A percentile compares a stretch with the other conserved stretches of the same genome.
Conservation (phyloP, 2,329 filamentous ascomycete species). For the Trichoderma simmonsii region DNA sequence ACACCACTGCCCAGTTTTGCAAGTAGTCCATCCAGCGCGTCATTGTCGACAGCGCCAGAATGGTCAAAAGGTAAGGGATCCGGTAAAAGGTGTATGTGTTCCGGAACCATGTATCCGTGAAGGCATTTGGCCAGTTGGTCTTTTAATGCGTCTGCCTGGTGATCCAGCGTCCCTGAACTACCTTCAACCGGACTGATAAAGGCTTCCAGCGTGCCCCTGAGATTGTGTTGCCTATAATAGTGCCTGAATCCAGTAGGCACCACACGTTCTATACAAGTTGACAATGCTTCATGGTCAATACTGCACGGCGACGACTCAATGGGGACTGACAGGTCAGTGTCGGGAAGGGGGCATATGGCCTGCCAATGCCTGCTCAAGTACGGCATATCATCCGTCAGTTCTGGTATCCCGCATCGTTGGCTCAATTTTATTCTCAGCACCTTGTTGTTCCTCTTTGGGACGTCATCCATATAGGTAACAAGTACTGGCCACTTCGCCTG, state of each 20-base stretch:
- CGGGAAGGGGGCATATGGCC: conserved; percentile 46
- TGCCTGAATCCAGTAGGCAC: conserved; percentile 22
- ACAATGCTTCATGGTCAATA: conserved; percentile 31
- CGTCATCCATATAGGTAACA: conserved; percentile 53
- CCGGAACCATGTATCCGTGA: conserved; percentile 40
- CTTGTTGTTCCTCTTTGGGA: conserved; percentile 57
- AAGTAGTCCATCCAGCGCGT: conserved; percentile 34
- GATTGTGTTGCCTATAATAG: conserved; percentile 18
- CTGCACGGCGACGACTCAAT: conserved; percentile 38
- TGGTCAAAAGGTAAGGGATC: conserved; percentile 34
- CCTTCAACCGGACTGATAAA: conserved; percentile 25
- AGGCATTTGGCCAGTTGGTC: conserved; percentile 18
- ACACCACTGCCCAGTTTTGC: conserved; percentile 25
- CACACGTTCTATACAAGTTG: conserved; percentile 24
- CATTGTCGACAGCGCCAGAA: conserved; percentile 34
- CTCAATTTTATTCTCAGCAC: conserved; percentile 52
- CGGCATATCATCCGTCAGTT: conserved; percentile 43
- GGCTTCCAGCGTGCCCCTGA: conserved; percentile 19
- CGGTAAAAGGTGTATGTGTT: conserved; percentile 33
- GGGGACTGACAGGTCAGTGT: conserved; percentile 42
- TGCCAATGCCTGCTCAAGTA: conserved; percentile 48
- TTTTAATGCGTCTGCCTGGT: conserved; percentile 21
- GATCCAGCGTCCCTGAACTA: background rate
- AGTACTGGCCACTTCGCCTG: conserved; percentile 52
- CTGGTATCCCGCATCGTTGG: conserved; percentile 44